Evolutionary conservation across 225 moss, liverwort and hornwort species (phyloP), one percentile per base, ranked within the genome.

Genomic region (Physcomitrellopsis africana): DNA sequence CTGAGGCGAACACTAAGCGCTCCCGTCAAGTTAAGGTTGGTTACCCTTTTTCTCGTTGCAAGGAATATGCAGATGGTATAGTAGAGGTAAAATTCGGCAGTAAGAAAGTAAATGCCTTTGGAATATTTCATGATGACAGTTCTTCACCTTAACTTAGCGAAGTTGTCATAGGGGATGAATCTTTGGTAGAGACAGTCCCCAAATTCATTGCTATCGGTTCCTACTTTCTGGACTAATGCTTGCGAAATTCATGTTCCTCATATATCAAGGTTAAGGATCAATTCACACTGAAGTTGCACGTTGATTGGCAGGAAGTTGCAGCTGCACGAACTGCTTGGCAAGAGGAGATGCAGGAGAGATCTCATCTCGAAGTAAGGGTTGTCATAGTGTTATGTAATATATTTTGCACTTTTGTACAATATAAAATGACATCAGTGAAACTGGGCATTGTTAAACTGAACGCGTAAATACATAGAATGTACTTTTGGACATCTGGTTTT

Each of bases 301-400:
- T 41, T 81, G 63, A 44, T 68, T 68, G 62, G 70, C 81, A 84
- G 87, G 84, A 87, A 63, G 76, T 46, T 61, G 37, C 76, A 66
- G 76, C 76, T 72, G 66, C 81, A 13, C 78, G 81, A 58, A 69
- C 76, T 70, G 84, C 79, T 79, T 79, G 81, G 87, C 67, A 73
- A 67, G 79, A 85, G 65, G 85, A 87, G 77, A 84, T 74, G 61
- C 44, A 65, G 42, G 75, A 82, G 68, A 48, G 45, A 23, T 22
- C 65, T 44, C 56, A 57, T 8, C 24, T 78, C 57, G 71, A 80
- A 80, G 87, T 87, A 64, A 69, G 87, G 63, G 64, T 51, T 52
- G 8, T 74, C 22, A 54, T 46, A 54, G 8, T 42, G 10, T 22
- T 62, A 56, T 43, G 63, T 56, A 5, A 48, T 5, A 63, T 26